These are phyloP conservation scores for Hypocrella siamensis DNA, from an alignment of 2,329 filamentous ascomycete species.

Conservation along the genomic window DNA sequence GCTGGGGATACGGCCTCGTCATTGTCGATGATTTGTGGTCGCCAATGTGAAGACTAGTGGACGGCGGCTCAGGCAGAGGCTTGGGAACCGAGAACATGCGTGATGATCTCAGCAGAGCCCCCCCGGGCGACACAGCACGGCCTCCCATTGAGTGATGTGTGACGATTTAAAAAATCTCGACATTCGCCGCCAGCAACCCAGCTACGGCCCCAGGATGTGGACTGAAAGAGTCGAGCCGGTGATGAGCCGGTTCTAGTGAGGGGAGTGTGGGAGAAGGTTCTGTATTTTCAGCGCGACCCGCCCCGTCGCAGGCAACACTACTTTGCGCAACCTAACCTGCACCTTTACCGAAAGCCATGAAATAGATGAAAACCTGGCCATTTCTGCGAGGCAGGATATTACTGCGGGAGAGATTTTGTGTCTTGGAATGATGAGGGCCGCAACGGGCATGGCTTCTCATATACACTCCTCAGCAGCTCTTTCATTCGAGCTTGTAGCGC, in stretches of 20 bases:
- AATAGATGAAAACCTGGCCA: no score
- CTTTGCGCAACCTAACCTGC: neutral
- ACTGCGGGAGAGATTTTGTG: no score
- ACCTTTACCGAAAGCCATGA: neutral
- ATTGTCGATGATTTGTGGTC: conserved; percentile 21
- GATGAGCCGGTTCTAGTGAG: conserved; percentile 19
- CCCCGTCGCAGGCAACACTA: no score
- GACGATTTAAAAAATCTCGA: neutral
- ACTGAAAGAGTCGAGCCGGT: conserved; percentile 13
- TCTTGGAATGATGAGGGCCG: conserved; percentile 12
- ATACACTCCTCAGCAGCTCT: conserved; percentile 49
- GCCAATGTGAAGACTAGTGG: conserved; percentile 21
- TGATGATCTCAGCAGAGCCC: conserved; percentile 64
- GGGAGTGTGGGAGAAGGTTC: no score
- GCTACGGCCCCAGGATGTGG: no score
- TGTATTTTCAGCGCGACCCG: no score
- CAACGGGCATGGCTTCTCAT: conserved; percentile 30
- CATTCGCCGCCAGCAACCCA: no score
- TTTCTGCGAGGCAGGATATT: no score
- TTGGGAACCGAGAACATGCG: conserved; percentile 79
- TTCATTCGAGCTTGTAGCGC: conserved; percentile 61
- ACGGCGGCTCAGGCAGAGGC: conserved; percentile 50
- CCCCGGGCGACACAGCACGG: conserved; percentile 40
- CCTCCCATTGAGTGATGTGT: conserved; percentile 16
- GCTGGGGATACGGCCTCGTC: conserved; percentile 65